Evolutionary conservation across 2,329 filamentous ascomycete species (phyloP), one percentile per base, ranked within the genome.

Genomic region (Fusarium vanettenii): DNA sequence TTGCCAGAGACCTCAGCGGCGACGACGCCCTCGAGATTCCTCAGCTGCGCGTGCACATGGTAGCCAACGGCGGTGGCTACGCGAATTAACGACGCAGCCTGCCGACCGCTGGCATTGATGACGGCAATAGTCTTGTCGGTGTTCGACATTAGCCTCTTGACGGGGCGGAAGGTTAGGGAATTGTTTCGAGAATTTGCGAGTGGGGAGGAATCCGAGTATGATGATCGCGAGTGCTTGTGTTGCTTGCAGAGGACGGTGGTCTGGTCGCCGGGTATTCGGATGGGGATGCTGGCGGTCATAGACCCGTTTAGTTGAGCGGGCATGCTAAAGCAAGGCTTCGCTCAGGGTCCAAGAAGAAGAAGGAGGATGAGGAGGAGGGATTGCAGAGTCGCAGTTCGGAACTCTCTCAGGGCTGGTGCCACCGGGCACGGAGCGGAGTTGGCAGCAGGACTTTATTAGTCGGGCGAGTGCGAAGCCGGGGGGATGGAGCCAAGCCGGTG

Each of bases 51-150:
- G 80, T 94, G 94, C 67, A 99, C 96, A 82, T 93, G 91, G 87
- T 97, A 98, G 76, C 97, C 97, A 66, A 98, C 93, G 70, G 97
- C 97, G 52, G 94, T 94, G 67, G 96, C 96, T 81, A 98, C 95
- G 77, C 97, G 93, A 79, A 98, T 97, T 80, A 99, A 92, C 69
- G 95, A 98, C 68, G 96, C 96, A 75, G 96, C 95, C 87, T 99
- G 97, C 79, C 97, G 94, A 80, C 97, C 97, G 82, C 95, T 96
- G 81, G 95, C 95, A 85, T 98, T 98, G 86, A 98, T 95, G 81
- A 98, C 92, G 81, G 95, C 96, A 80, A 97, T 95, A 65, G 94
- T 97, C 86, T 95, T 97, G 81, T 90, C 88, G 52, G 89, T 89
- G 33, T 86, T 85, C 69, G 88, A 87, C 85, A 89, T 90, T 76